These are phyloP conservation scores for Cutaneotrichosporon spelunceum DNA, from an alignment of 1,284 basidiomycete genomes.

Conservation along the genomic window DNA sequence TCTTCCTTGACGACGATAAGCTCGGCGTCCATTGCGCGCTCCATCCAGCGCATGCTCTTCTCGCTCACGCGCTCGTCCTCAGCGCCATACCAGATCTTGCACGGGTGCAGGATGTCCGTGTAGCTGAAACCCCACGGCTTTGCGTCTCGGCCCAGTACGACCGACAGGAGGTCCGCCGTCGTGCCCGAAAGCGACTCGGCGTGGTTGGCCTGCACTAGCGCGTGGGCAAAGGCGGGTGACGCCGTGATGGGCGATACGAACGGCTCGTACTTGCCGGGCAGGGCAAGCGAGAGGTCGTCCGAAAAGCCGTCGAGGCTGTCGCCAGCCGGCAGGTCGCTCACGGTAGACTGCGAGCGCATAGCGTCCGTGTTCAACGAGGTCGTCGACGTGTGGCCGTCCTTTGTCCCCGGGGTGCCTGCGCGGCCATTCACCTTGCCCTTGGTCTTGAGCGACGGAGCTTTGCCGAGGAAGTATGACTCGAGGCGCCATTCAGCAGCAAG, in stretches of 20 bases:
- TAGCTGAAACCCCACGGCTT: constrained; percentile 53
- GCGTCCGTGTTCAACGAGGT: constrained; percentile 17
- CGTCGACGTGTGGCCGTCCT: constrained; percentile 13
- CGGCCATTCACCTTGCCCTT: constrained; percentile 10
- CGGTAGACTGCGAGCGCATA: constrained; percentile 10
- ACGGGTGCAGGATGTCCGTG: constrained; percentile 67
- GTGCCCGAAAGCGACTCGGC: constrained; percentile 88
- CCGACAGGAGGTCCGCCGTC: constrained; percentile 83
- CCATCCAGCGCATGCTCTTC: constrained; percentile 84
- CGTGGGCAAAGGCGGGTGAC: constrained; percentile 55
- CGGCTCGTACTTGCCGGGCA: constrained; percentile 2
- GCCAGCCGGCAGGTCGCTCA: not conserved
- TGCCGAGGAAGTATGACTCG: constrained; percentile 93
- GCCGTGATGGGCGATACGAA: constrained; percentile 13
- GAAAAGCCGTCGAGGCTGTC: constrained; percentile 15
- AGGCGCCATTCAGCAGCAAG: constrained; percentile 96
- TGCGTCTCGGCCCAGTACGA: constrained; percentile 72
- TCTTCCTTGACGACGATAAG: constrained; percentile 81
- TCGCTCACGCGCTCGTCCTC: constrained; percentile 89
- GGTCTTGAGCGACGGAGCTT: constrained; percentile 65
- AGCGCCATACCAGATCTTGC: constrained; percentile 89
- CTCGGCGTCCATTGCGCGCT: constrained; percentile 73
- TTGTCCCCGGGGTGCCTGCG: not conserved
- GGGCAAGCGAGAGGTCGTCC: constrained; percentile 7
- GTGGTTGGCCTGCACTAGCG: constrained; percentile 87